Base-by-base conservation (phyloP, 176 grass and related monocot species). In the Paspalum notatum region DNA sequence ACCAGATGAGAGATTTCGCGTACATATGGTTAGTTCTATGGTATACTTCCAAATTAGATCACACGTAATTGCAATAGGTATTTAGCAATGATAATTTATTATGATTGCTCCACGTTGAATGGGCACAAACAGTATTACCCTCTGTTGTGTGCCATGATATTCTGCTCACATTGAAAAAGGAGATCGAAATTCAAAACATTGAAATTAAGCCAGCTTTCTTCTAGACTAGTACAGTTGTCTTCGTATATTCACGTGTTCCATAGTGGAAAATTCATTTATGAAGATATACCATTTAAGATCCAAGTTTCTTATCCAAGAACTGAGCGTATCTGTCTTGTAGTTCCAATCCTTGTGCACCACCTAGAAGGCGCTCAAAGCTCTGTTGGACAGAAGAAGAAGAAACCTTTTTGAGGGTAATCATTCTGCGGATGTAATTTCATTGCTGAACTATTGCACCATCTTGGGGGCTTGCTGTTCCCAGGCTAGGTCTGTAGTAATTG, bases 351-450 rank as follows among this genome's bases (percentile, higher is more conserved):
- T 49, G 88, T 64, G 77, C 26, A 61, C 76, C 83, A 21, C 0
- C 59, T 85, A 50, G 72, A 58, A 87, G 91, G 49, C 87, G 89
- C 44, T 51, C 49, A 13, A 88, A 82, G 43, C 87, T 94, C 42
- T 47, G 49, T 67, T 97, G 91, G 91, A 86, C 89, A 0, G 53
- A 50, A 65, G 70, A 90, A 80, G 91, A 92, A 73, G 89, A 84
- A 71, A 39, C 59, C 75, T 26, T 74, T 80, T 75, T 97, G 40
- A 86, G 27, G 70, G 94, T 94, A 86, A 24, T 58, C 60, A 84
- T 84, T 51, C 39, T 74, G 62, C 15, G 15, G 17, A 52, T 73
- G n/a, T 51, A 21, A 68, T 42, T 74, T 27, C 10, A 65, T 50
- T 49, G 24, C 58, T 78, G 38, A 80, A 66, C 45, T 62, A 42